Percentiles rank a stretch among this genome's conserved stretches.
These are phyloP conservation scores for Cyberlindnera bimundalis DNA, from an alignment of 805 yeast genomes.

Conservation along the genomic window DNA sequence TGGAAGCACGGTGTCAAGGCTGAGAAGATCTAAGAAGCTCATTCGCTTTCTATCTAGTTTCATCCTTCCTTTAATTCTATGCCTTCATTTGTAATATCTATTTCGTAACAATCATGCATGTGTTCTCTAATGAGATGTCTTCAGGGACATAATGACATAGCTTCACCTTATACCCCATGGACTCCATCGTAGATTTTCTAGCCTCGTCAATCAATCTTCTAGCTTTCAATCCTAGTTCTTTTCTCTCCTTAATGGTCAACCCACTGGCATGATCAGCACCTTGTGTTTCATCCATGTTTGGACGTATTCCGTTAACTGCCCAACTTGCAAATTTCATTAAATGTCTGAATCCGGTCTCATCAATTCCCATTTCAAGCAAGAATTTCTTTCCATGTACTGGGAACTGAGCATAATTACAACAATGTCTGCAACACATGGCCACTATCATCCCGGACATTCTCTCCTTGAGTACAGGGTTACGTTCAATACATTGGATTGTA, in stretches of 20 bases:
- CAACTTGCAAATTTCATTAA: slow-evolving; percentile 73
- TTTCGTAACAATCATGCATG: slow-evolving; percentile 40
- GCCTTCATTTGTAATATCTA: neutral
- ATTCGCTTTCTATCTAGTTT: neutral
- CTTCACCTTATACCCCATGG: slow-evolving; percentile 39
- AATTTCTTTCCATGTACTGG: slow-evolving; percentile 28
- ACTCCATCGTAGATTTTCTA: slow-evolving; percentile 47
- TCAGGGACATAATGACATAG: slow-evolving; percentile 57
- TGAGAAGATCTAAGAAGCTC: slow-evolving; percentile 71
- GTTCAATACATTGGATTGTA: slow-evolving; percentile 61
- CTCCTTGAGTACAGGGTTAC: slow-evolving; percentile 31
- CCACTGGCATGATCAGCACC: slow-evolving; percentile 44
- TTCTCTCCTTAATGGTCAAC: slow-evolving; percentile 46
- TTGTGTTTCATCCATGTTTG: slow-evolving; percentile 37
- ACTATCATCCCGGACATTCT: slow-evolving; percentile 58
- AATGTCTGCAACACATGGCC: slow-evolving; percentile 93
- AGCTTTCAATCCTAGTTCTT: slow-evolving; percentile 59
- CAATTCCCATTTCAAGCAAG: slow-evolving; percentile 25
- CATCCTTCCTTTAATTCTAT: slow-evolving; percentile 2
- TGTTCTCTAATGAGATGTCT: slow-evolving; percentile 68
- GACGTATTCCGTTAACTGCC: slow-evolving; percentile 76
- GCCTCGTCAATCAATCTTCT: slow-evolving; percentile 75
- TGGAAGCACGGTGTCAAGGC: slow-evolving; percentile 98
- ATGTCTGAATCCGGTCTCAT: slow-evolving; percentile 38
- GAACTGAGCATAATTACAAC: slow-evolving; percentile 62